Evolutionary conservation across 768 basidiomycete species (phyloP).

Genomic region (Melanogaster broomeanus): DNA sequence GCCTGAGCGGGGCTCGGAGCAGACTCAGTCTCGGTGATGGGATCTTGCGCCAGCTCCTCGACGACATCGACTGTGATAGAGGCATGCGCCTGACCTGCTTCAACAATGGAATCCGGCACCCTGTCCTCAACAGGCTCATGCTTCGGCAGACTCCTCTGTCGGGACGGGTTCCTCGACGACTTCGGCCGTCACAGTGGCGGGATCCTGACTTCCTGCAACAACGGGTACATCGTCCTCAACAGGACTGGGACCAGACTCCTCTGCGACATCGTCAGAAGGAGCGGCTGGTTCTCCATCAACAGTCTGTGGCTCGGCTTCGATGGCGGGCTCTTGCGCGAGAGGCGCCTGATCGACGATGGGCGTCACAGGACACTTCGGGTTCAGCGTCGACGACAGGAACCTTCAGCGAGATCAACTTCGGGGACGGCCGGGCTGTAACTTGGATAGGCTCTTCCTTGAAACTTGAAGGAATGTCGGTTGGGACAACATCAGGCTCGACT

Average conservation of each 20-base stretch:
- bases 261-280: not conserved
- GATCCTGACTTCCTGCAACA: not conserved
- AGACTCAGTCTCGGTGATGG: not conserved
- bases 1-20: not conserved
- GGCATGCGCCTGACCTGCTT: not conserved
- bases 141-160: too few relatives aligned
- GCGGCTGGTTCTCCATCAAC: not conserved
- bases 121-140: constrained; percentile 5
- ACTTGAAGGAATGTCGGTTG: too few relatives aligned
- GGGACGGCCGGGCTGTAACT: too few relatives aligned
- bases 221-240: not conserved
- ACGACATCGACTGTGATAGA: not conserved
- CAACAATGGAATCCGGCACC: not conserved
- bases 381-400: constrained; percentile 3
- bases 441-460: not conserved
- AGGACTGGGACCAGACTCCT: not conserved
- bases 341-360: not conserved
- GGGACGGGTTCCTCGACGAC: constrained; percentile 21
- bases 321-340: not conserved
- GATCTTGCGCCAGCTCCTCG: constrained; percentile 1
- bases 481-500: not conserved
- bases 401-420: constrained; percentile 1
- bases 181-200: constrained; percentile 1
- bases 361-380: constrained; percentile 2
- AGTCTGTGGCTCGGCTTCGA: not conserved